Evolutionary conservation across 2,329 filamentous ascomycete species (phyloP).

Genomic region (Sclerotinia borealis): DNA sequence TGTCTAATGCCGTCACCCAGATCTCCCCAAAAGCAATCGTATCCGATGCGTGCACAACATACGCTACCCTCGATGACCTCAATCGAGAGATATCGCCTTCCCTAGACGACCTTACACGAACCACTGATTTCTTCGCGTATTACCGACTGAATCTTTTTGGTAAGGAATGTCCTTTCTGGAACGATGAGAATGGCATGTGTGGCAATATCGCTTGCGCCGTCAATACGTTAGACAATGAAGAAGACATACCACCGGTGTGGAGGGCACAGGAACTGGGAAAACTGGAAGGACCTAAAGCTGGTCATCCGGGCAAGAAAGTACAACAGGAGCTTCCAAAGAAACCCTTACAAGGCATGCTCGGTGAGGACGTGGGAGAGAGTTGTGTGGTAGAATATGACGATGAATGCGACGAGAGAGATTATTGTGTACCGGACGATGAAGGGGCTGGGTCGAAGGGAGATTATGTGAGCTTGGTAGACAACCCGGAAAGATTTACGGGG

Average conservation of each 20-base stretch:
- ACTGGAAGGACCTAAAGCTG: conserved; percentile 83
- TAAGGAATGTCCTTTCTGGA: conserved; percentile 94
- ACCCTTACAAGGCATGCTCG: conserved; percentile 76
- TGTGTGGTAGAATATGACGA: conserved; percentile 97
- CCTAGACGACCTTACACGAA: conserved; percentile 72
- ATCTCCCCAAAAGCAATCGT: conserved; percentile 86
- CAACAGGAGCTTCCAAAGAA: conserved; percentile 64
- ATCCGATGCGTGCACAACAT: conserved; percentile 90
- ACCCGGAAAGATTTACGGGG: conserved; percentile 92
- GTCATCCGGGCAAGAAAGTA: conserved; percentile 71
- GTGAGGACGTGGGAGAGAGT: conserved; percentile 84
- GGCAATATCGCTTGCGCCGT: conserved; percentile 96
- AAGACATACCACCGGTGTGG: conserved; percentile 89
- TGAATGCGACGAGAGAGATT: conserved; percentile 93
- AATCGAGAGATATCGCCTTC: conserved; percentile 72
- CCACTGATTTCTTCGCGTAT: conserved; percentile 96
- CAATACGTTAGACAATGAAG: conserved; percentile 89
- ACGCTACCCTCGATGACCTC: conserved; percentile 78
- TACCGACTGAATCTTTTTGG: conserved; percentile 94
- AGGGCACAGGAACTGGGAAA: conserved; percentile 87
- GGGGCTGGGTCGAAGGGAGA: conserved; percentile 80
- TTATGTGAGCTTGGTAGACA: conserved; percentile 90
- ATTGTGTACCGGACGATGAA: conserved; percentile 94
- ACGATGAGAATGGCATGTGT: conserved; percentile 87
- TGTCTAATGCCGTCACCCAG: conserved; percentile 44